phyloP scores from a whole-genome alignment of 1,284 basidiomycete genomes.

The Cutaneotrichosporon dermatis region DNA sequence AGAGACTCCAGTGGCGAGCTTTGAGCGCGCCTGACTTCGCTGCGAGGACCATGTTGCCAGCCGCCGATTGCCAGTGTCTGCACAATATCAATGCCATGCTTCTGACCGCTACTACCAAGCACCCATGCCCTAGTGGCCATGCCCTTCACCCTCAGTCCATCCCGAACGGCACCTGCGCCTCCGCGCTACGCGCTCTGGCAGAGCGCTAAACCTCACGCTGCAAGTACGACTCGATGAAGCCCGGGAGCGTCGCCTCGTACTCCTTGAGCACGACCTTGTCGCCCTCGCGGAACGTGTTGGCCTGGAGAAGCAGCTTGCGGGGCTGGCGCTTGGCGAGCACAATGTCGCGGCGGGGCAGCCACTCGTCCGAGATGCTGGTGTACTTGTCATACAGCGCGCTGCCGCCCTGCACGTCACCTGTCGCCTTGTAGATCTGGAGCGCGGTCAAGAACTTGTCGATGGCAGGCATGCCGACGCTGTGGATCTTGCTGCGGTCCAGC shows the following conservation, averaged over 20 bases:
- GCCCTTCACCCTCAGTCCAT: too few relatives aligned
- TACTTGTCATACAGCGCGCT: constrained; percentile 11
- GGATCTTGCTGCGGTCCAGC: constrained; percentile 16
- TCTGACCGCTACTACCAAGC: not conserved
- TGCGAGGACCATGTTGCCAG: too few relatives aligned
- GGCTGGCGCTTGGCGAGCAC: constrained; percentile 17
- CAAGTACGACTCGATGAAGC: constrained; percentile 17
- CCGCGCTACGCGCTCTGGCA: too few relatives aligned
- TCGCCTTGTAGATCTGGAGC: constrained; percentile 21
- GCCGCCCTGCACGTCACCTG: constrained; percentile 14
- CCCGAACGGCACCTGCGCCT: too few relatives aligned
- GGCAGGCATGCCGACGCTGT: constrained; percentile 11
- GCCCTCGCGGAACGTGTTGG: constrained; percentile 16
- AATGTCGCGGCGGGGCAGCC: constrained; percentile 16
- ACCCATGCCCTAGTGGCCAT: too few relatives aligned
- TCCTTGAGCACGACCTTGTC: constrained; percentile 17
- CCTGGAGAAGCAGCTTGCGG: constrained; percentile 21
- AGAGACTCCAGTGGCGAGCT: too few relatives aligned
- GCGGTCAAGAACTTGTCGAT: constrained; percentile 18
- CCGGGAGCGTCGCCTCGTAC: constrained; percentile 14
- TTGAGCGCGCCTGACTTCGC: too few relatives aligned
- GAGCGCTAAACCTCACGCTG: constrained; percentile 13
- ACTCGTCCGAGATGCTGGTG: constrained; percentile 13
- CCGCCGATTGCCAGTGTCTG: not conserved
- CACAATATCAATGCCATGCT: not conserved